Conservation (phyloP, 108 stramenopile genomes). For the Licmophora abbreviata region DNA sequence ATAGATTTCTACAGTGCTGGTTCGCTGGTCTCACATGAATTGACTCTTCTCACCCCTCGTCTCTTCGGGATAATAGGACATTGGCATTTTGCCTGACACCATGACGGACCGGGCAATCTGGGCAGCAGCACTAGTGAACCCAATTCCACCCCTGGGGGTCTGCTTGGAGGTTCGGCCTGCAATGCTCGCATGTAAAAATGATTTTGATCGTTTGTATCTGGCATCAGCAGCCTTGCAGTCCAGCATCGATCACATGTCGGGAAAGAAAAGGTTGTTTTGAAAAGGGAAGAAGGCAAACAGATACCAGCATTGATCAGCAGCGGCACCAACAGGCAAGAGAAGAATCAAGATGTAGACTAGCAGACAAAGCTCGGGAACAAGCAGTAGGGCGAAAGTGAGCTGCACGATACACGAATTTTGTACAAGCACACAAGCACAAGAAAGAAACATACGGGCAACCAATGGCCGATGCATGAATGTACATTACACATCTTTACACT, state of each 20-base stretch:
- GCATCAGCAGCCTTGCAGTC: conserved; percentile 13
- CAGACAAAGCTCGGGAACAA: too few species aligned
- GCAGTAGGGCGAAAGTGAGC: too few species aligned
- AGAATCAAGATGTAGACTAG: too few species aligned
- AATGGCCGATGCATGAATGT: too few species aligned
- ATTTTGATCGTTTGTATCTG: conserved; percentile 19
- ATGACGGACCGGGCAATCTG: conserved; percentile 17
- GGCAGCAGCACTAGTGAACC: conserved; percentile 20
- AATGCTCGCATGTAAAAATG: conserved; percentile 24
- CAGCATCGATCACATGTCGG: conserved; percentile 6
- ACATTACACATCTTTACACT: too few species aligned
- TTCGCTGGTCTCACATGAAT: neutral
- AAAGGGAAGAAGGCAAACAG: too few species aligned
- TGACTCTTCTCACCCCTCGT: too few species aligned
- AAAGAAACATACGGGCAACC: too few species aligned
- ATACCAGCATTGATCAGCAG: too few species aligned
- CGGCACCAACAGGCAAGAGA: too few species aligned
- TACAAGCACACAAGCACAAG: too few species aligned
- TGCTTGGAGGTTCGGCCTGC: conserved; percentile 17
- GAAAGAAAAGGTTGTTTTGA: conserved; percentile 6
- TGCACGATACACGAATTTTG: too few species aligned
- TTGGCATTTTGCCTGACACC: conserved; percentile 9
- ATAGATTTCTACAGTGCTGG: neutral
- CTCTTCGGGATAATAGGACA: neutral
- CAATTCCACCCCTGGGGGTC: conserved; percentile 5